Conservation (phyloP, 2,329 filamentous ascomycete species). For the Penicillium vulpinum region DNA sequence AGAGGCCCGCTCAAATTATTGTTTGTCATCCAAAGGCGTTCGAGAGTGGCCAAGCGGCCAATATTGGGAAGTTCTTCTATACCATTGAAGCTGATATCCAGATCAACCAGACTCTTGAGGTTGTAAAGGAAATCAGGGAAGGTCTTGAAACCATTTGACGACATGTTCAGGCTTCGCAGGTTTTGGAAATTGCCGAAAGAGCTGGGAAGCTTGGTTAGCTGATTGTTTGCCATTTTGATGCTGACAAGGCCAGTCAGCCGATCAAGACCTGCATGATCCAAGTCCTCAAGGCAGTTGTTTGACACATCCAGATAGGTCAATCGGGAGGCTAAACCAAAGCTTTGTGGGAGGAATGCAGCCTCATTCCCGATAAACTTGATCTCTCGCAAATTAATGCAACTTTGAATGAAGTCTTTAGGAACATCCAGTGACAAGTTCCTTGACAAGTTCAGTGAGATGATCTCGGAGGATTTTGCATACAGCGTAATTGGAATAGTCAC, state of each 20-base stretch:
- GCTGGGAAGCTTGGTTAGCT: slow-evolving; percentile 71
- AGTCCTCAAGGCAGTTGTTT: slow-evolving; percentile 85
- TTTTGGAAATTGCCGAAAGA: slow-evolving; percentile 81
- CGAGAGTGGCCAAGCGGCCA: slow-evolving; percentile 73
- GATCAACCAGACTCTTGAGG: slow-evolving; percentile 78
- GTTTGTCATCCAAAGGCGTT: slow-evolving; percentile 93
- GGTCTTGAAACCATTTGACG: slow-evolving; percentile 83
- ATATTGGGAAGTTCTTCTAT: slow-evolving; percentile 79
- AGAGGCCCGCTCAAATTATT: slow-evolving; percentile 79
- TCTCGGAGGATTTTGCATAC: slow-evolving; percentile 87
- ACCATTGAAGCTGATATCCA: slow-evolving; percentile 95
- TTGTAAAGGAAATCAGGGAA: slow-evolving; percentile 86
- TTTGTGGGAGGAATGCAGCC: slow-evolving; percentile 78
- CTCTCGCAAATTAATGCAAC: slow-evolving; percentile 85
- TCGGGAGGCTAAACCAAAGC: slow-evolving; percentile 74
- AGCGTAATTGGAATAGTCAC: slow-evolving; percentile 93
- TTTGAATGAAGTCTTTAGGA: slow-evolving; percentile 93
- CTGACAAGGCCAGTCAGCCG: slow-evolving; percentile 76
- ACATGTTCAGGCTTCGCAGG: slow-evolving; percentile 82
- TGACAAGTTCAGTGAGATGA: slow-evolving; percentile 91
- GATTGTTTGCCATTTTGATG: slow-evolving; percentile 91
- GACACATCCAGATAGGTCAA: slow-evolving; percentile 91
- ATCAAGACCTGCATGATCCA: slow-evolving; percentile 81
- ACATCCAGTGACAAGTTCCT: slow-evolving; percentile 89
- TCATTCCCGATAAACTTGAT: slow-evolving; percentile 97